A percentile compares a stretch with the other conserved stretches of the same genome.
Conservation (phyloP, 257 asterid genomes). For the Penstemon eatonii region DNA sequence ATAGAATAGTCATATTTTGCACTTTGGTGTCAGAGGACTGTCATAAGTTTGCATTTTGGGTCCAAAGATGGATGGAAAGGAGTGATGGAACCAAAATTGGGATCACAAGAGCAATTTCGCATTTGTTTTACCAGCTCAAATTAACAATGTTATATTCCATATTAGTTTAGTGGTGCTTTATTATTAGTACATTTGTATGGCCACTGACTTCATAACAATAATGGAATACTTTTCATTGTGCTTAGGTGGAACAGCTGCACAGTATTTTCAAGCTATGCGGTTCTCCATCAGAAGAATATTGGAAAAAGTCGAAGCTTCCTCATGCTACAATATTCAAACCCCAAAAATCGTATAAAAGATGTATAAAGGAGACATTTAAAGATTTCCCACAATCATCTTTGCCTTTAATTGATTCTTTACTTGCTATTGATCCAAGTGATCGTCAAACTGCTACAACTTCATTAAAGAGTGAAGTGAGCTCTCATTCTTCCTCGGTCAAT, state of each 20-base stretch:
- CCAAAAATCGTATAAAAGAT: constrained; percentile 74
- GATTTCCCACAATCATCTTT: constrained; percentile 79
- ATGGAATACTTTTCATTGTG: constrained; percentile 20
- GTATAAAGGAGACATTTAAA: constrained; percentile 64
- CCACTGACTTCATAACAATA: constrained; percentile 1
- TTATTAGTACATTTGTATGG: neutral
- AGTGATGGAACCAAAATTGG: too few species aligned
- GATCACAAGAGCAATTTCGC: too few species aligned
- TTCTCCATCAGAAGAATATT: constrained; percentile 80
- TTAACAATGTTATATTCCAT: too few species aligned
- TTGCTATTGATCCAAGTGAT: constrained; percentile 77
- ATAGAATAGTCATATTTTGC: too few species aligned
- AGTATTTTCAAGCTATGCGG: constrained; percentile 90
- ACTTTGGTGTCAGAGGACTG: too few species aligned
- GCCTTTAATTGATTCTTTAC: constrained; percentile 74
- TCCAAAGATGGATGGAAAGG: too few species aligned
- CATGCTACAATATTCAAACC: constrained; percentile 90
- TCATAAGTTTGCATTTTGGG: too few species aligned
- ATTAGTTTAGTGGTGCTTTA: neutral
- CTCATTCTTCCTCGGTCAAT: constrained; percentile 13
- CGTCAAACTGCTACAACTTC: constrained; percentile 80
- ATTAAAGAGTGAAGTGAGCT: constrained; percentile 64
- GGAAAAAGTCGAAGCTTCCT: constrained; percentile 83
- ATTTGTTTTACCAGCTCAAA: too few species aligned
- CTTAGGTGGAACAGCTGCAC: constrained; percentile 88